Evolutionary conservation across 192 early-diverging fungal species (phyloP), one percentile per base, ranked within the genome.

Genomic region (Spizellomyces punctatus): DNA sequence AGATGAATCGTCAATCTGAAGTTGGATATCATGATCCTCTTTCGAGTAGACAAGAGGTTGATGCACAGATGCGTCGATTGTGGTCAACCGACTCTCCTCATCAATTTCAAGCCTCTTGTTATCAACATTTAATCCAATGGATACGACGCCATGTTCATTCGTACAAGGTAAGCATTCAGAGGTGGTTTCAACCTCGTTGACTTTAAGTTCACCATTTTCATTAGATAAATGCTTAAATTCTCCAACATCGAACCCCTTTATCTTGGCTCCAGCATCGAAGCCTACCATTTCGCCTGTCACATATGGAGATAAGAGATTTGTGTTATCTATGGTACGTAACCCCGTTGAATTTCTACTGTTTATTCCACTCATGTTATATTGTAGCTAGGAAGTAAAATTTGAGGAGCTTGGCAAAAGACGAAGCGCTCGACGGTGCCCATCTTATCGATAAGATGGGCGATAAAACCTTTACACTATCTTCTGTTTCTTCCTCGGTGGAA

Each of bases 271-370:
- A 1, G 10, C 22, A 10, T 9, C 10, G 12, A 64, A 46, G 42
- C 45, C 12, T 1, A 52, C 41, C n/a, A 67, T 67, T 17, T 55
- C n/a, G 14, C 65, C 65, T 12, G 17, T 67, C 2, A 67, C 50
- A 67, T 56, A 55, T 16, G 65, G 65, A 17, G 9, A 9, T 1
- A 21, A 2, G 0, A 67, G 36, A 50, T 56, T 55, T 12, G 65
- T 57, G 19, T 50, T 22, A 10, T n/a, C n/a, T 10, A 67, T 1
- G 10, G n/a, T 14, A 2, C 65, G 0, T 6, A 67, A 47, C 7
- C 65, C 65, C 0, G 65, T 22, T 1, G 65, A 14, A 17, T 42
- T 67, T 55, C 65, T 8, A n/a, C 3, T 5, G 5, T 67, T 67
- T 1, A 67, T 16, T 9, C 65, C 65, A 56, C 17, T 22, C 65